These are phyloP conservation scores for Aspergillus wentii DNA, from an alignment of 495 filamentous ascomycete species.

Conservation along the genomic window DNA sequence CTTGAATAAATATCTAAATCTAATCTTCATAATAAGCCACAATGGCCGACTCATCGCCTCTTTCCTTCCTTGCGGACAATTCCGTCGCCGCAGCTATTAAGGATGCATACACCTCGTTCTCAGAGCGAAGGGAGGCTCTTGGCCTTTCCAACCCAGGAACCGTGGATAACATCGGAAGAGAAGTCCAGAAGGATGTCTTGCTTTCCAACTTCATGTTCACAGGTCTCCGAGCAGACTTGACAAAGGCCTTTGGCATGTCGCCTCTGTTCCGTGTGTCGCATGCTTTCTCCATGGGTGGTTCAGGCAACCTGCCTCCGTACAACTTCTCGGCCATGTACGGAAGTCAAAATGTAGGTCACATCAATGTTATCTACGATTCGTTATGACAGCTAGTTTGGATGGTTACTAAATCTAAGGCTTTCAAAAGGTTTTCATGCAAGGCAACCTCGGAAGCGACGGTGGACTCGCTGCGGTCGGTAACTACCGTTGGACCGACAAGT, in stretches of 20 bases:
- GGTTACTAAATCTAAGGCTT: slow-evolving; percentile 6
- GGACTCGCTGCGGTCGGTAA: slow-evolving; percentile 79
- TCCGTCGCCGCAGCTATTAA: slow-evolving; percentile 60
- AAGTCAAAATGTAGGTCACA: slow-evolving; percentile 71
- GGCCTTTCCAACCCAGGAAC: slow-evolving; percentile 89
- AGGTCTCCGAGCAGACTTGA: slow-evolving; percentile 90
- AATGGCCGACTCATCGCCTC: slow-evolving; percentile 49
- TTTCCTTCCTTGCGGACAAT: slow-evolving; percentile 69
- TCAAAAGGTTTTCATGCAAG: slow-evolving; percentile 85
- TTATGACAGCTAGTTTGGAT: neutral
- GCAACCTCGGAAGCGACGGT: slow-evolving; percentile 86
- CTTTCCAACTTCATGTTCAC: slow-evolving; percentile 93
- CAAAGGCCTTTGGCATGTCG: slow-evolving; percentile 86
- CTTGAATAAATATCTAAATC: neutral
- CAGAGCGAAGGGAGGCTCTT: slow-evolving; percentile 76
- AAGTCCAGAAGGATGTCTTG: slow-evolving; percentile 93
- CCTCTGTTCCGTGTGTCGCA: slow-evolving; percentile 97
- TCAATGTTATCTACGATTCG: slow-evolving; percentile 1
- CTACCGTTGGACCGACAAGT: slow-evolving; percentile 71
- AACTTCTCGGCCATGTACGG: slow-evolving; percentile 91
- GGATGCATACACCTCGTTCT: slow-evolving; percentile 79
- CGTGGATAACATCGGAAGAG: slow-evolving; percentile 83
- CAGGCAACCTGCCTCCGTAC: slow-evolving; percentile 80
- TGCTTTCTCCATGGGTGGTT: slow-evolving; percentile 86
- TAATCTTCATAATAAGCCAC: slow-evolving; percentile 15